Base-by-base conservation (phyloP, 164 flowering plant genomes). In the Hamamelis virginiana region DNA sequence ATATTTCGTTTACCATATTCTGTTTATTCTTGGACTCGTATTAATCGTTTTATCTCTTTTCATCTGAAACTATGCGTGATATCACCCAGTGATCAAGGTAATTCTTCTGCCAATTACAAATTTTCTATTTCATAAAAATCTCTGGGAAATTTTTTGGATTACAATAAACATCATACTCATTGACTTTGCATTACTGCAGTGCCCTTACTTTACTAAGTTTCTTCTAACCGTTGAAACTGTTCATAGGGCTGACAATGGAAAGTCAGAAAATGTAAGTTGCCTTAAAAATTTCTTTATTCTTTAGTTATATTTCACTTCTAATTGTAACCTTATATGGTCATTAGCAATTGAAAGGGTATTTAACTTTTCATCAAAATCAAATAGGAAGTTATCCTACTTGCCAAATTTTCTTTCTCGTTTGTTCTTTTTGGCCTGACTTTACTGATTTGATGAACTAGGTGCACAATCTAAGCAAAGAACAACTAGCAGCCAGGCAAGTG, bases 181-280 rank as follows among this genome's bases (percentile, higher is more conserved):
- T 22, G 5, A 8, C 46, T 68, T 61, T 33, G 33, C 18, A 45
- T 59, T 71, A 61, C 5, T 77, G 79, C 83, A 87, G 94, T 89
- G 88, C 51, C 89, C 91, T 22, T 87, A 84, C 71, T 89, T 87
- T 66, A 59, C 80, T 21, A 84, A 80, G 78, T 85, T 87, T 59
- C 6, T 27, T 68, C 71, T 87, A 28, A 84, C 87, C 33, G 71
- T 89, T 61, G 90, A 89, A 64, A 89, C 91, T 5, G 53, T 85
- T 69, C 88, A 89, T 46, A 80, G 68, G 74, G 87, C 84, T 46
- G 91, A 87, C 74, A 79, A 80, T 56, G 94, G 91, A 15, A 69
- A 63, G 41, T 87, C 86, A 46, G 90, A 89, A 66, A 89, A 89
- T 80, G 93, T 89, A 80, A 78, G 91, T 72, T 70, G 38, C 43